Percentiles rank a stretch among this genome's conserved stretches.
These are phyloP conservation scores for Sisymbrium irio DNA, from an alignment of 345 rosid genomes.

Conservation along the genomic window DNA sequence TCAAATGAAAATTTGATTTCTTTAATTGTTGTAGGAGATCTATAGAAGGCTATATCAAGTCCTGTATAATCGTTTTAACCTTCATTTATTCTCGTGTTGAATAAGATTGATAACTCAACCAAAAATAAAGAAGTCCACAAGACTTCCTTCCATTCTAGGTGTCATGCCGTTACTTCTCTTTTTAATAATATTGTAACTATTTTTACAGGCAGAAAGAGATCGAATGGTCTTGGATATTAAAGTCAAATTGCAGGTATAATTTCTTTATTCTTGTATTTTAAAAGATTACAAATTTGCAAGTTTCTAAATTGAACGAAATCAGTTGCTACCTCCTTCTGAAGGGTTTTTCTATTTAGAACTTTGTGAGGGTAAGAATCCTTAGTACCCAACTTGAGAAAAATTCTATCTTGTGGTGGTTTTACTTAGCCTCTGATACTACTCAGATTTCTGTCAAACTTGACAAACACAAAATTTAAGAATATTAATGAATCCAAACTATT, in stretches of 20 bases:
- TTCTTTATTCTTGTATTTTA: conserved; percentile 9
- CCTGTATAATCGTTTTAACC: conserved; percentile 1
- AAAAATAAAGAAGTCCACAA: conserved; percentile 5
- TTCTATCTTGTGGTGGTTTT: conserved; percentile 2
- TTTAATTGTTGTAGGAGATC: neutral
- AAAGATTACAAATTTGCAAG: conserved; percentile 9
- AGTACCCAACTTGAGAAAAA: neutral
- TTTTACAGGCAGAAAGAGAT: conserved; percentile 83
- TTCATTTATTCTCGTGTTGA: neutral
- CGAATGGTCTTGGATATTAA: conserved; percentile 98
- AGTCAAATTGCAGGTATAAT: conserved; percentile 90
- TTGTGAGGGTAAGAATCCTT: conserved; percentile 14
- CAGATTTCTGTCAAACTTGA: conserved; percentile 13
- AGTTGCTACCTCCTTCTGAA: neutral
- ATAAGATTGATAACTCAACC: neutral
- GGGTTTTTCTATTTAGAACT: neutral
- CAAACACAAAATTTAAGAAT: neutral
- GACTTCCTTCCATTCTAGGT: conserved; percentile 5
- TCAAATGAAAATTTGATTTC: conserved; percentile 6
- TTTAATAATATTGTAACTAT: conserved; percentile 7
- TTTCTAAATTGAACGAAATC: conserved; percentile 6
- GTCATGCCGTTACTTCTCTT: conserved; percentile 17
- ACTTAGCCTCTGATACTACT: neutral
- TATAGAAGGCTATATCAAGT: conserved; percentile 18
- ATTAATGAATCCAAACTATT: neutral